These are phyloP conservation scores for Plasmopara muralis DNA, from an alignment of 352 stramenopile species.

Conservation along the genomic window DNA sequence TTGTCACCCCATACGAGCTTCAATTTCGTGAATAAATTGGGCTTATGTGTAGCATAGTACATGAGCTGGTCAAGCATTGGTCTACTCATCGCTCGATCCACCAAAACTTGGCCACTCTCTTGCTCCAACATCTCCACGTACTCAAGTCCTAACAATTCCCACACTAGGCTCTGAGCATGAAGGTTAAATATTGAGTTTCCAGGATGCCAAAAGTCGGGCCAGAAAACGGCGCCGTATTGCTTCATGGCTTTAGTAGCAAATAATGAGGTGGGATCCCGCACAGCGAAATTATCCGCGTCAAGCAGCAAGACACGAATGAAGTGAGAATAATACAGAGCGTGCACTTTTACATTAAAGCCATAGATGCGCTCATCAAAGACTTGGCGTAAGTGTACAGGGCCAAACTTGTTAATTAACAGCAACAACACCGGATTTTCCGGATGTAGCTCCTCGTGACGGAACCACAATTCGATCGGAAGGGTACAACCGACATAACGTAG, in stretches of 20 bases:
- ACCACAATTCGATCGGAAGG: constrained; percentile 53
- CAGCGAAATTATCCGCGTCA: constrained; percentile 45
- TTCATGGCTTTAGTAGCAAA: constrained; percentile 29
- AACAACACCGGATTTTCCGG: constrained; percentile 32
- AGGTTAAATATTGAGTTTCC: constrained; percentile 55
- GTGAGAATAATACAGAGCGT: constrained; percentile 44
- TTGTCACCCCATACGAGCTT: constrained; percentile 55
- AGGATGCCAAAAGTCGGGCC: constrained; percentile 43
- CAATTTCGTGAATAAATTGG: constrained; percentile 41
- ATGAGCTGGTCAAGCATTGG: constrained; percentile 37
- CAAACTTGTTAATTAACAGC: constrained; percentile 25
- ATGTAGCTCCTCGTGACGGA: constrained; percentile 39
- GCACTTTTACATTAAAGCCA: constrained; percentile 46
- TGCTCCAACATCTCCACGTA: constrained; percentile 48
- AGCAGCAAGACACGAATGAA: constrained; percentile 43
- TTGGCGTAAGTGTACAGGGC: constrained; percentile 32
- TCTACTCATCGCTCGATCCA: constrained; percentile 27
- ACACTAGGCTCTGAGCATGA: constrained; percentile 49
- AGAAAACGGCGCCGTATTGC: constrained; percentile 36
- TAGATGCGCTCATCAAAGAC: constrained; percentile 41
- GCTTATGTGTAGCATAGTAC: constrained; percentile 37
- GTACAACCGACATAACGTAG: constrained; percentile 32
- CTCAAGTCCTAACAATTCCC: constrained; percentile 34
- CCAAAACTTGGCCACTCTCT: constrained; percentile 43
- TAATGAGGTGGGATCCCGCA: constrained; percentile 34